These are phyloP conservation scores for Rhytidhysteron rufulum DNA, from an alignment of 2,329 filamentous ascomycete genomes.

Conservation along the genomic window DNA sequence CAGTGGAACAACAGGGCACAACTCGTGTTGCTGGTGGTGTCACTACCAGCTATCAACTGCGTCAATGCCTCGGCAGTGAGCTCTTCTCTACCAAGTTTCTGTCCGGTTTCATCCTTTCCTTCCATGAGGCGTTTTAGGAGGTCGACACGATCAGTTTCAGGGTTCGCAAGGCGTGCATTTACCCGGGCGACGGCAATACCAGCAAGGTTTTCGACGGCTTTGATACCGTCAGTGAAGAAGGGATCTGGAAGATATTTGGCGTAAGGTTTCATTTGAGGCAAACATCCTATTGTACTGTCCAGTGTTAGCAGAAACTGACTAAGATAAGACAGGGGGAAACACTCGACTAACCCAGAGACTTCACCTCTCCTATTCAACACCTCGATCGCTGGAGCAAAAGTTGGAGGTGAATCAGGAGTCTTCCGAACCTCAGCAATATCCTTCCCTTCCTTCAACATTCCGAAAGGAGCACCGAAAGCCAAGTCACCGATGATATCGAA, in stretches of 20 bases:
- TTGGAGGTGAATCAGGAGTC: constrained; percentile 57
- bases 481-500: constrained; percentile 57
- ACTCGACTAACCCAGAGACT: constrained; percentile 65
- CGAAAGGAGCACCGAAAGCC: constrained; percentile 74
- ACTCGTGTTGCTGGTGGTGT: constrained; percentile 75
- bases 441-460: constrained; percentile 73
- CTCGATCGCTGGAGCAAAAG: constrained; percentile 75
- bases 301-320: too few relatives aligned
- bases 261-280: constrained; percentile 71
- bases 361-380: constrained; percentile 86
- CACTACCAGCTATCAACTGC: constrained; percentile 76
- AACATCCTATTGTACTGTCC: constrained; percentile 66
- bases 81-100: constrained; percentile 71
- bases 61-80: constrained; percentile 86
- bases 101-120: constrained; percentile 74
- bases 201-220: constrained; percentile 74
- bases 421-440: constrained; percentile 72
- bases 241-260: constrained; percentile 76
- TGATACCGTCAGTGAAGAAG: constrained; percentile 72
- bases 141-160: constrained; percentile 65
- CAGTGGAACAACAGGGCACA: constrained; percentile 81
- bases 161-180: constrained; percentile 61
- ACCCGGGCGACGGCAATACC: constrained; percentile 86
- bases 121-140: constrained; percentile 81
- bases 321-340: too few relatives aligned